Base-by-base conservation (phyloP, 2,329 filamentous ascomycete species). In the Hypoxylon sp. region DNA sequence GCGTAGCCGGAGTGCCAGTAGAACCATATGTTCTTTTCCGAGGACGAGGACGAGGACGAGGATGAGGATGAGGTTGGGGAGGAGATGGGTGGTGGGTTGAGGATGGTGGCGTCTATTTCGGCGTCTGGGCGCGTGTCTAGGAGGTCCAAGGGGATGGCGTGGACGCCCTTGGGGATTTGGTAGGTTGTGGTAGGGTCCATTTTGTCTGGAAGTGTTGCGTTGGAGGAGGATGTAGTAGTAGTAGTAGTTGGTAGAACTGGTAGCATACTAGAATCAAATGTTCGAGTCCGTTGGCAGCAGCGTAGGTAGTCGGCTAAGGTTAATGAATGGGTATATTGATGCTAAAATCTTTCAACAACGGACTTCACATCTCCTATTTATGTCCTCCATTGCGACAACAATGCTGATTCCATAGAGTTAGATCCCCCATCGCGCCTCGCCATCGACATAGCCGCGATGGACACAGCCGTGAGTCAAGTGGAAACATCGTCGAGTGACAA, bases 11-110 rank as follows among this genome's bases (percentile, higher is more conserved):
- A 68, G 62, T 83, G 73, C 81, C 81, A 84, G 67, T 81, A 84
- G 62, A 82, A 80, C 74, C 79, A 84, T 17, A 83, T 68, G 36
- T 82, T 81, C 63, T 83, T 83, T 34, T 75, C n/a, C n/a, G n/a
- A n/a, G n/a, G n/a, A n/a, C 72, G n/a, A n/a, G n/a, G n/a, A n/a
- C n/a, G n/a, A n/a, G n/a, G n/a, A n/a, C n/a, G n/a, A n/a, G n/a
- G n/a, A n/a, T n/a, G n/a, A n/a, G n/a, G n/a, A n/a, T n/a, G n/a
- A n/a, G n/a, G n/a, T n/a, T n/a, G n/a, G n/a, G 15, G 67, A 63
- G 0, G 67, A 62, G 19, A 77, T 64, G 13, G 74, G 69, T 13
- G 56, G 59, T 1, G 73, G 74, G 40, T 75, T 62, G 1, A 73
- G 58, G 20, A 81, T 57, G 7, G 71, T 70, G 11, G 69, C 44